Conservation (phyloP, 164 flowering plant species). For the Kalanchoe fedtschenkoi region DNA sequence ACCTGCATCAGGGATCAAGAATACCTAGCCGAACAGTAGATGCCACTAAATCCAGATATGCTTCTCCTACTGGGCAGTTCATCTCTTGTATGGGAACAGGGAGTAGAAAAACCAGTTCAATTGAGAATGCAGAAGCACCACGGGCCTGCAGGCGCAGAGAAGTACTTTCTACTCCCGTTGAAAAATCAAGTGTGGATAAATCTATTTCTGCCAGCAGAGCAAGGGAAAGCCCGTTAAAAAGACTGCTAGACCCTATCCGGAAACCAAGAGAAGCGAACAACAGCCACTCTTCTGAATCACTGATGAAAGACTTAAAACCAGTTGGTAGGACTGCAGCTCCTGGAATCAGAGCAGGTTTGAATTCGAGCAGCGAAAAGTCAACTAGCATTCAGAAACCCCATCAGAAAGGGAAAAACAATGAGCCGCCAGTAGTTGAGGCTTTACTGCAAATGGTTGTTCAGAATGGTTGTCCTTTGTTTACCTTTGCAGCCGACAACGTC, state of each 20-base stretch:
- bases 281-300: slow-evolving; percentile 10
- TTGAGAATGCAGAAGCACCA: slow-evolving; percentile 9
- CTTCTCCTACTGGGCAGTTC: slow-evolving; percentile 30
- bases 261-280: slow-evolving; percentile 19
- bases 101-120: slow-evolving; percentile 15
- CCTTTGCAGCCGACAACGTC: slow-evolving; percentile 31
- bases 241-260: slow-evolving; percentile 35
- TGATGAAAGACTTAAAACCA: slow-evolving; percentile 11
- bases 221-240: slow-evolving; percentile 37
- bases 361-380: slow-evolving; percentile 8
- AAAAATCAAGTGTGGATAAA: slow-evolving; percentile 8
- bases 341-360: slow-evolving; percentile 18
- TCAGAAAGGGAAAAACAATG: slow-evolving; percentile 9
- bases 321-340: slow-evolving; percentile 10
- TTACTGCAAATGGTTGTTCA: slow-evolving; percentile 26
- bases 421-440: slow-evolving; percentile 22
- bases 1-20: neutral
- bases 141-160: slow-evolving; percentile 10
- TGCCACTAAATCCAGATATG: slow-evolving; percentile 20
- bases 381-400: slow-evolving; percentile 7
- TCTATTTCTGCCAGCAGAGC: slow-evolving; percentile 11
- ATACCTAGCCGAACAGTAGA: slow-evolving; percentile 10
- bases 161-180: slow-evolving; percentile 11
- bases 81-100: slow-evolving; percentile 20
- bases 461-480: slow-evolving; percentile 36